Base-by-base conservation (phyloP, 129 eudicot species). In the Ambrosia artemisiifolia region DNA sequence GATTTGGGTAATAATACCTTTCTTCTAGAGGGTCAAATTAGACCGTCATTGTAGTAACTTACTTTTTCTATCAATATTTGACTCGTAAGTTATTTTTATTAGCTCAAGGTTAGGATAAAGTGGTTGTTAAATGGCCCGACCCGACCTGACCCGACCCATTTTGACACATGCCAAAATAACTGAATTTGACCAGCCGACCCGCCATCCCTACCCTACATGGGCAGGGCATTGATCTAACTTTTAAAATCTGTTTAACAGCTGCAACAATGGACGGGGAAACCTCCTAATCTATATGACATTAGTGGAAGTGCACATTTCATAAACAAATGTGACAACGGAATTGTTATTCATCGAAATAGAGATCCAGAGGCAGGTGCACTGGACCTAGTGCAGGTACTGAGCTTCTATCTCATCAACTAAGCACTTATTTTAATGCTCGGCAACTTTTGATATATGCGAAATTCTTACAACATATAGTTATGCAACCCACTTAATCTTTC, bases 291-390 rank as follows among this genome's bases (percentile, higher is more conserved):
- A 61, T 95, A 95, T 43, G 99, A 95, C 73, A 95, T 95, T 34
- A 95, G 99, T 68, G 99, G 99, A 75, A 95, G 99, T 80, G 99
- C 99, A 55, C 99, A 95, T 66, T 95, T 95, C 19, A 95, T 95
- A 69, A 95, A 95, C 84, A 95, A 95, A 78, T 95, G 99, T 63
- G 99, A 95, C 70, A 91, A 91, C 69, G 99, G 99, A 69, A 86
- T 95, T 70, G 96, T 95, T 62, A 78, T 95, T 78, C 99, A 95
- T 71, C 94, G 99, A 47, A 95, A 95, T 66, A 78, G 99, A 82
- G 96, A 95, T 76, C 97, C 89, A n/a, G 84, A 83, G 28, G 77
- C 81, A 40, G 97, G 96, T 46, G 91, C 96, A 20, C 6, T 90
- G 32, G 99, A 95, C 67, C 68, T 67, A 67, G 97, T 95, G 66